phyloP scores from a whole-genome alignment of 148 eudicot species.

The Tetragonia tetragonoides region DNA sequence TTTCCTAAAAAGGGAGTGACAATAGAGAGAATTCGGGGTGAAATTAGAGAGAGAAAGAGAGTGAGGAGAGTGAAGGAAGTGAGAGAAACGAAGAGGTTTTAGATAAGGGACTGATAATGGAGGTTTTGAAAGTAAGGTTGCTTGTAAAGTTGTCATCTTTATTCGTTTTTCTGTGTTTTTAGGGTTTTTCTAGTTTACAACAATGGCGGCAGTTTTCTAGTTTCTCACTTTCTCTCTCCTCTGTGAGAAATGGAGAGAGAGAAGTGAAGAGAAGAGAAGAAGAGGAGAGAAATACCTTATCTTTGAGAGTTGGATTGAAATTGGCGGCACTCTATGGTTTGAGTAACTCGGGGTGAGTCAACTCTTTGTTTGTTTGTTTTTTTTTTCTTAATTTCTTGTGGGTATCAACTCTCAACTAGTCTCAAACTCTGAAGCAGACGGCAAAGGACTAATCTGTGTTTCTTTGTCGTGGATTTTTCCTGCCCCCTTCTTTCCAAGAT shows the following conservation, averaged over 20 bases:
- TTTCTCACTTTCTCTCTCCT: conserved; percentile 1
- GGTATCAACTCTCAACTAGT: no score
- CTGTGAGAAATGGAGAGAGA: neutral
- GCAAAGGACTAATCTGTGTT: neutral
- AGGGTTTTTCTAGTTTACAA: neutral
- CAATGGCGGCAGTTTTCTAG: neutral
- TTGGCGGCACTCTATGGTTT: conserved; percentile 28
- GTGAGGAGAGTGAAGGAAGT: neutral
- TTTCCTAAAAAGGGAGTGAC: conserved; percentile 23
- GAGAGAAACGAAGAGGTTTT: conserved; percentile 24
- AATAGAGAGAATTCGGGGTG: conserved; percentile 18
- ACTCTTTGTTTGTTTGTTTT: neutral
- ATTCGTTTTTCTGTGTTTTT: neutral
- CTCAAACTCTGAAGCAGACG: no score
- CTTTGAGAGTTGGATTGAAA: conserved; percentile 40
- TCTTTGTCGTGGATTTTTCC: neutral
- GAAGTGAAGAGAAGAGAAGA: conserved; percentile 16
- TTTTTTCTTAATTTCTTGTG: neutral
- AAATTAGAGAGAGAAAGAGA: conserved; percentile 4
- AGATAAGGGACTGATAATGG: conserved; percentile 23
- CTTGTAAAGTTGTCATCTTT: conserved; percentile 63
- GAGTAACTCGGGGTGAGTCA: conserved; percentile 6
- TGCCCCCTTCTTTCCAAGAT: neutral
- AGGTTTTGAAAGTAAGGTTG: conserved; percentile 53
- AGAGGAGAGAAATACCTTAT: conserved; percentile 38